phyloP scores from a whole-genome alignment of 768 basidiomycete genomes.

The Tricholoma saponaceum region DNA sequence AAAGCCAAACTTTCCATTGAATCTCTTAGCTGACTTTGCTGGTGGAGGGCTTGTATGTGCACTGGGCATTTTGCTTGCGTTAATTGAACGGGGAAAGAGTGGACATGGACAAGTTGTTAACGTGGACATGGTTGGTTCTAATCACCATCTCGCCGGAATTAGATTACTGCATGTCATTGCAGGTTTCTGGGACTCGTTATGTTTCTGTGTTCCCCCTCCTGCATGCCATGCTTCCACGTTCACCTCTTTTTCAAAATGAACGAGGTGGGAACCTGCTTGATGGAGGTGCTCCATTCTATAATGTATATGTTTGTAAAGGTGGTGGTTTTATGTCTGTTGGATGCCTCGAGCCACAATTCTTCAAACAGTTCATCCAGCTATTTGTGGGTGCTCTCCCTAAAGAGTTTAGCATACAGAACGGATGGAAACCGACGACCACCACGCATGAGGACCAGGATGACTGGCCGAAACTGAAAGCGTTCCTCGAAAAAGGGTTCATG shows the following conservation, averaged over 20 bases:
- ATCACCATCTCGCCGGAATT: background rate
- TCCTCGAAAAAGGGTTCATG: constrained; percentile 62
- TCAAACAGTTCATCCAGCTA: constrained; percentile 50
- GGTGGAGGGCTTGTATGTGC: constrained; percentile 76
- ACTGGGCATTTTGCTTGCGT: constrained; percentile 68
- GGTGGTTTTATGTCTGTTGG: constrained; percentile 74
- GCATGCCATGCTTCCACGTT: constrained; percentile 30
- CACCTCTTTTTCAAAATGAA: constrained; percentile 33
- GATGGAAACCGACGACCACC: constrained; percentile 51
- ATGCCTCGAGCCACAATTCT: constrained; percentile 74
- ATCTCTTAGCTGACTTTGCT: constrained; percentile 79
- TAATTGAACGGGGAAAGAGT: constrained; percentile 61
- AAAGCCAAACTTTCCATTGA: constrained; percentile 70
- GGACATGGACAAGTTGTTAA: constrained; percentile 73
- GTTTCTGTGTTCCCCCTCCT: constrained; percentile 70
- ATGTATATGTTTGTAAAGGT: constrained; percentile 68
- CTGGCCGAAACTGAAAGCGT: constrained; percentile 56
- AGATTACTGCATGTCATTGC: background rate
- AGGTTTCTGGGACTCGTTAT: constrained; percentile 82
- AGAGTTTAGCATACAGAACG: constrained; percentile 37
- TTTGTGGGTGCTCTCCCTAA: constrained; percentile 49
- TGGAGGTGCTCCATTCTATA: constrained; percentile 78
- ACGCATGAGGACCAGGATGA: constrained; percentile 41
- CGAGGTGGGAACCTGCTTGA: constrained; percentile 65
- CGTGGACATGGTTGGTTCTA: constrained; percentile 61